Evolutionary conservation across 352 stramenopile species (phyloP), one percentile per base, ranked within the genome.

Genomic region (Thraustochytrium striatum): DNA sequence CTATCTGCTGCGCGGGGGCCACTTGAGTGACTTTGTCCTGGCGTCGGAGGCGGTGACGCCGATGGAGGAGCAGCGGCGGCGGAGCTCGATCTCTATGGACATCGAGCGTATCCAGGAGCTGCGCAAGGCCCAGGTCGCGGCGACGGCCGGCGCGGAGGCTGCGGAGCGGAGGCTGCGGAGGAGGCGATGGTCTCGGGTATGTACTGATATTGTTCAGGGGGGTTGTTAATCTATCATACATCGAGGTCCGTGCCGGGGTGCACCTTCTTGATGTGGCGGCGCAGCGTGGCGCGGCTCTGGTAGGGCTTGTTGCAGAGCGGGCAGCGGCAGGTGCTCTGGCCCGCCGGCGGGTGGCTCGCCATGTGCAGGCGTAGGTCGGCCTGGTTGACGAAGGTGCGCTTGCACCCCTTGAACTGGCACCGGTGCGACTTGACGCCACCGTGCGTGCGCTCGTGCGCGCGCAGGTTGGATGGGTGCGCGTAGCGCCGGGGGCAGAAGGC

Each of bases 401-500:
- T 88, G 41, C 89, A 94, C 32, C 88, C 88, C 80, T 92, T 88
- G 82, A 92, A 92, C 80, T 92, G 88, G 70, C 89, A 94, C 55
- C 86, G 87, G 81, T 93, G 93, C 25, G 89, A 88, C 85, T 94
- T 94, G 47, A 92, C 88, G 13, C 89, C 89, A 9, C 88, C 86
- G 72, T 94, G 90, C 33, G 87, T 93, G 38, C 90, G 89, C 79
- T 94, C 89, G 59, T 94, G 90, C 11, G 89, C 89, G 33, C 88
- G 88, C 52, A 94, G 82, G 72, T 94, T 94, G 35, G 88, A 93
- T 69, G 87, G 92, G 82, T 94, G 89, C 9, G 89, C 90, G 79
- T 93, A 94, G 47, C 88, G 87, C 78, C 93, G 92, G n/a, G 84
- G 86, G 73, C 90, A 94, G 78, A 92, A 90, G 36, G 87, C 90